Conservation (phyloP, 306 rosid species). For the Glycine tomentella region DNA sequence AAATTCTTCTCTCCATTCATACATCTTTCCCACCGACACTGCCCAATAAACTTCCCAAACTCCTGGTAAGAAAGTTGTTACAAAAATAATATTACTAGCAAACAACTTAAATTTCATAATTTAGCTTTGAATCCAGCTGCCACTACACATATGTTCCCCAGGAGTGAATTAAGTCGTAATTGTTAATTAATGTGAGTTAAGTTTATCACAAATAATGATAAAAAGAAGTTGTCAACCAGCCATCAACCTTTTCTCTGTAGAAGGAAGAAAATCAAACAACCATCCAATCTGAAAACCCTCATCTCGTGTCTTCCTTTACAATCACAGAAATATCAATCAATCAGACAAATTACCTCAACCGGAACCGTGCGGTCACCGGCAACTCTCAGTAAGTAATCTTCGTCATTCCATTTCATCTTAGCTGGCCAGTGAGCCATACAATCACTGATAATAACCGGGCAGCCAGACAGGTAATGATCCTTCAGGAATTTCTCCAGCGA, state of each 20-base stretch:
- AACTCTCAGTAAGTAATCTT: conserved; percentile 72
- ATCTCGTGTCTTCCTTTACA: neutral
- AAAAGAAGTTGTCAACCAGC: conserved; percentile 1
- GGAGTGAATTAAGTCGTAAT: neutral
- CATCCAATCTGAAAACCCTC: neutral
- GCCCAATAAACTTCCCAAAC: no score
- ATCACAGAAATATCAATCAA: conserved; percentile 31
- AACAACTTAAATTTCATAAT: conserved; percentile 26
- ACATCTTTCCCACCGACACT: no score
- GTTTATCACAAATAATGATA: neutral
- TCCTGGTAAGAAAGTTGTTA: neutral
- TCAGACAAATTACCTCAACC: conserved; percentile 77
- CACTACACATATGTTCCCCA: neutral
- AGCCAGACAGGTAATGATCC: conserved; percentile 67
- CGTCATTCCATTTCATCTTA: conserved; percentile 76
- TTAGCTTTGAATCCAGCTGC: conserved; percentile 15
- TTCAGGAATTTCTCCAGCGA: conserved; percentile 82
- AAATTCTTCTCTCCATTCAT: no score
- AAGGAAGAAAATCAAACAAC: conserved; percentile 35
- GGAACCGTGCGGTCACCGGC: conserved; percentile 94
- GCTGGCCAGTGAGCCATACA: conserved; percentile 98
- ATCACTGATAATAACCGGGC: conserved; percentile 77
- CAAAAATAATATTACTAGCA: neutral
- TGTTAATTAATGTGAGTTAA: neutral
- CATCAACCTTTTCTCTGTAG: neutral